Evolutionary conservation across 2,329 filamentous ascomycete species (phyloP).

Genomic region (Proliferodiscus dingleyae): DNA sequence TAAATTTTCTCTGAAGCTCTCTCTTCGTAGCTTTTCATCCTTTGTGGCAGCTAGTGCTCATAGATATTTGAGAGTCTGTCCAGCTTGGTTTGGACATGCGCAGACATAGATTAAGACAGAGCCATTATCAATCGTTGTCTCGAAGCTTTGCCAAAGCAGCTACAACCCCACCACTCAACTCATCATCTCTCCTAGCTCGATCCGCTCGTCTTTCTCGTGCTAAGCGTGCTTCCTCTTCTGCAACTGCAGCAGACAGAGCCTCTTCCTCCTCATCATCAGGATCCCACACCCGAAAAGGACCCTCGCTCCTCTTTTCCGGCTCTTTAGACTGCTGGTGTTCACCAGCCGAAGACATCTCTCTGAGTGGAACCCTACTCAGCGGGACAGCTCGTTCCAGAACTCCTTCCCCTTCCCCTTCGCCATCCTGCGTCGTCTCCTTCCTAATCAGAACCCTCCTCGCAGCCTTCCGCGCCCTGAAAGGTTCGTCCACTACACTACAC

Average conservation of each 20-base stretch:
- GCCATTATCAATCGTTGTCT: conserved; percentile 10
- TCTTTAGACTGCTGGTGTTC: conserved; percentile 10
- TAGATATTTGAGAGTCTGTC: no score
- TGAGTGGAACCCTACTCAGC: conserved; percentile 27
- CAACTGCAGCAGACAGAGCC: conserved; percentile 44
- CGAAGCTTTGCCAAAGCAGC: conserved; percentile 54
- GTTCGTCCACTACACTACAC: conserved; percentile 76
- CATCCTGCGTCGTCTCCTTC: conserved; percentile 17
- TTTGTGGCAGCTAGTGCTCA: no score
- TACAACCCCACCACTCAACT: conserved; percentile 53
- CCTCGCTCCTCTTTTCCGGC: conserved; percentile 9
- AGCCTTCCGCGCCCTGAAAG: conserved; percentile 71
- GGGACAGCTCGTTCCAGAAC: conserved; percentile 34
- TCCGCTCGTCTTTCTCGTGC: conserved; percentile 26
- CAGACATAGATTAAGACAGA: no score
- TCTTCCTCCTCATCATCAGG: conserved; percentile 42
- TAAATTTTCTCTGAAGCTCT: no score
- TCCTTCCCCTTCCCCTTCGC: no score
- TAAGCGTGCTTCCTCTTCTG: conserved; percentile 37
- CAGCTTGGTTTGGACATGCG: no score
- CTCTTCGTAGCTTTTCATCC: no score
- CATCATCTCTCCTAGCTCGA: conserved; percentile 33
- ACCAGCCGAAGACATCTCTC: conserved; percentile 19
- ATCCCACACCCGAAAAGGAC: conserved; percentile 37
- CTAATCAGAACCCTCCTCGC: conserved; percentile 46